Base-by-base conservation (phyloP, 202 grass and related monocot species). In the Elaeis oleifera region DNA sequence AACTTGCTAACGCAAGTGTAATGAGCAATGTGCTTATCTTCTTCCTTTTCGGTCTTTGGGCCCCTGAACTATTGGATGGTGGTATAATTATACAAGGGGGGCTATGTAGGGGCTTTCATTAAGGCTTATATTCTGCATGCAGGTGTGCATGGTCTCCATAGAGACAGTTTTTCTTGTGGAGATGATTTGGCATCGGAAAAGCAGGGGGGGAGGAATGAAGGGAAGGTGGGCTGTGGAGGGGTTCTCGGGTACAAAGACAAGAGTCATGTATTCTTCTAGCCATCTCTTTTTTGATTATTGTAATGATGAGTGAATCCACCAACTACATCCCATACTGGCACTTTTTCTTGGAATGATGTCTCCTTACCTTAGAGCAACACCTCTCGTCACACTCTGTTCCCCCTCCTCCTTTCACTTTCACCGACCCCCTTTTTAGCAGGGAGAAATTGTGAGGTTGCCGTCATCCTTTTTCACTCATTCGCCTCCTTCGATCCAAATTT, bases 141-240 rank as follows among this genome's bases (percentile, higher is more conserved):
- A 59, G 9, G 13, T 25, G 14, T 59, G 57, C 23, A 59, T 59
- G 25, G 60, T 15, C 36, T n/a, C 23, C 22, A n/a, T 17, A 14
- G 51, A n/a, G 64, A 29, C 49, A 52, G 20, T 54, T 67, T 67
- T 53, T 53, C 15, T 27, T 67, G 24, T 31, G 50, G n/a, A 50
- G 52, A 53, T 67, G 64, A 51, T 67, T 53, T 67, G 50, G 16
- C 18, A 67, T 81, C 79, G 83, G 59, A 77, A 77, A 77, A 51
- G 61, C 51, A 66, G 17, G 50, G 8, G n/a, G 49, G 16, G 49
- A 27, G 22, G 36, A 44, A 44, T 14, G 36, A 44, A 14, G 16
- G 48, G 4, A 3, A 17, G 5, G 44, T 18, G 50, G 16, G 9
- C 11, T 44, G 36, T 44, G 25, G 8, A 24, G 49, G 17, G 49